These are phyloP conservation scores for Debaryomycetaceae sp. DNA, from an alignment of 1,139 yeast genomes.

Conservation along the genomic window DNA sequence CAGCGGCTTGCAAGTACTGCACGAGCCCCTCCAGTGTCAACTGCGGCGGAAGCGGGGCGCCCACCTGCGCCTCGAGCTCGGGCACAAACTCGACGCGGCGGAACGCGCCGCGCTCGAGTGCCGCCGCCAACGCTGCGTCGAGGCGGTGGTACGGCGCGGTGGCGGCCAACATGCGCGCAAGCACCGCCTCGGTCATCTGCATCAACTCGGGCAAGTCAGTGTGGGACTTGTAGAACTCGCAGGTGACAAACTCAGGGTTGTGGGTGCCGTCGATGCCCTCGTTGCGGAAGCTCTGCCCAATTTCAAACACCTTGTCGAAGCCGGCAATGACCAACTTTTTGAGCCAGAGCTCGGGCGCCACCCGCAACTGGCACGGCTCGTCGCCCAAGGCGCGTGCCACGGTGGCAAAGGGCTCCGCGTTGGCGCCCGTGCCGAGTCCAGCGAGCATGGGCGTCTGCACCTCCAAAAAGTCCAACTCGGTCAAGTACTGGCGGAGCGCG, in stretches of 20 bases:
- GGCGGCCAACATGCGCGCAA: conserved; percentile 29
- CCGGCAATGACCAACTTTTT: conserved; percentile 80
- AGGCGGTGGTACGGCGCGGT: neutral
- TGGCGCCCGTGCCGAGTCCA: conserved; percentile 76
- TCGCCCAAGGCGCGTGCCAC: conserved; percentile 42
- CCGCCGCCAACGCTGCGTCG: neutral
- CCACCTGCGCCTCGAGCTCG: conserved; percentile 47
- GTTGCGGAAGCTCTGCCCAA: conserved; percentile 81
- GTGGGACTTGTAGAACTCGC: conserved; percentile 87
- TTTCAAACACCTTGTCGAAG: conserved; percentile 79
- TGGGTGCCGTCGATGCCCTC: conserved; percentile 93
- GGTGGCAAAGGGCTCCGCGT: conserved; percentile 79
- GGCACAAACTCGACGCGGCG: conserved; percentile 51
- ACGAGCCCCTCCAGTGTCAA: conserved; percentile 36
- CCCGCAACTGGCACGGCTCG: conserved; percentile 56
- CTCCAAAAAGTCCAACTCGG: conserved; percentile 51
- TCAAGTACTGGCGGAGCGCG: conserved; percentile 35
- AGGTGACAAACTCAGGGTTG: conserved; percentile 91
- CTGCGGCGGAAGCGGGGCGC: conserved; percentile 33
- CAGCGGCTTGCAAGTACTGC: conserved; percentile 28
- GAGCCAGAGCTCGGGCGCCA: conserved; percentile 94
- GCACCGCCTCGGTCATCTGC: conserved; percentile 55
- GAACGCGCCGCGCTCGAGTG: neutral
- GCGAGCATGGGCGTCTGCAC: conserved; percentile 86
- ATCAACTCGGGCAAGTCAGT: conserved; percentile 68